These are phyloP conservation scores for Alnus glutinosa DNA, from an alignment of 306 rosid genomes.

Conservation along the genomic window DNA sequence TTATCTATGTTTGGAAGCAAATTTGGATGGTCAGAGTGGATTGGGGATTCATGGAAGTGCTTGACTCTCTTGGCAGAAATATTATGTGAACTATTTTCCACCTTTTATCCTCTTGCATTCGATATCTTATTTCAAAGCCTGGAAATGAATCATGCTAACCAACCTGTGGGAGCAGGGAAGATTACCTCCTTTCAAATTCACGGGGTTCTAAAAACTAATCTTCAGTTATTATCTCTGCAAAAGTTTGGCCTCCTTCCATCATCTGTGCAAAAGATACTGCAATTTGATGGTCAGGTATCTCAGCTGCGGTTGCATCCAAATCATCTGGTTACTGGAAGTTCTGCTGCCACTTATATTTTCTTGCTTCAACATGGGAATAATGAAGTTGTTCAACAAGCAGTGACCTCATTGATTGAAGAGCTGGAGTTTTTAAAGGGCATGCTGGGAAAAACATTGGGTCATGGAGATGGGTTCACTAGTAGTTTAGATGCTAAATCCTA, in stretches of 20 bases:
- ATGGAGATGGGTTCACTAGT: conserved; percentile 36
- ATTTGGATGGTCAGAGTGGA: conserved; percentile 94
- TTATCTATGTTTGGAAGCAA: conserved; percentile 78
- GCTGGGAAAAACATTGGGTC: conserved; percentile 39
- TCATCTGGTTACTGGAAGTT: conserved; percentile 80
- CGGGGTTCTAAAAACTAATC: conserved; percentile 91
- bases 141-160: conserved; percentile 46
- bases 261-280: conserved; percentile 71
- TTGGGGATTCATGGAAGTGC: conserved; percentile 89
- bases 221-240: conserved; percentile 81
- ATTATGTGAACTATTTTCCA: conserved; percentile 68
- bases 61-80: conserved; percentile 92
- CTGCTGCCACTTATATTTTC: conserved; percentile 90
- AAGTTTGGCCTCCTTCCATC: conserved; percentile 74
- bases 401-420: conserved; percentile 63
- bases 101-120: conserved; percentile 62
- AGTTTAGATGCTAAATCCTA: conserved; percentile 38
- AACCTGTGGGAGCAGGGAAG: conserved; percentile 45
- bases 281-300: conserved; percentile 69
- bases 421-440: conserved; percentile 65
- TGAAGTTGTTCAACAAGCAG: conserved; percentile 78
- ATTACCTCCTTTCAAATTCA: conserved; percentile 74
- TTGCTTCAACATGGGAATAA: conserved; percentile 83
- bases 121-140: conserved; percentile 77
- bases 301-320: conserved; percentile 83